Conservation (phyloP, 2,329 filamentous ascomycete species). For the Trichoderma guizhouense region DNA sequence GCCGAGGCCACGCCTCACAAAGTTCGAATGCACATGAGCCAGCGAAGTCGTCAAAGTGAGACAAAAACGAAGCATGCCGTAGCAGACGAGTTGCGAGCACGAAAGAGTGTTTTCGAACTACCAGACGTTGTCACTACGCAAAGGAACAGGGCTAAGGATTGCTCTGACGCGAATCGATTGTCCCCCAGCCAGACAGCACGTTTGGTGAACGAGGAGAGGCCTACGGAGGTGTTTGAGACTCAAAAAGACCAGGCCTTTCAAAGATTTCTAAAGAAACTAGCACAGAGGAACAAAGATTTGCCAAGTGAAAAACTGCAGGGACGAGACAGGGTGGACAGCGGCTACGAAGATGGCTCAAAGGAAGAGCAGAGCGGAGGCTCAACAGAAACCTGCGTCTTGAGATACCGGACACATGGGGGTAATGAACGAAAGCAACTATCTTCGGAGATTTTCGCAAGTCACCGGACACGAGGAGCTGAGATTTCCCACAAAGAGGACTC, state of each 20-base stretch:
- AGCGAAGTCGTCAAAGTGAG: not conserved
- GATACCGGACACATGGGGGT: not conserved
- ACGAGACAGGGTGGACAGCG: not conserved
- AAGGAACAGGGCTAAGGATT: not conserved
- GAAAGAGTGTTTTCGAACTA: not conserved
- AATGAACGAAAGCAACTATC: not conserved
- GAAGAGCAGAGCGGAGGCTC: not conserved
- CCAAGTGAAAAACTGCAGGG: not conserved
- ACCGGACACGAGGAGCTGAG: not conserved
- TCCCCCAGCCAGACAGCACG: not conserved
- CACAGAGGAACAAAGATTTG: not conserved
- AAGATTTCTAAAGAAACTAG: constrained; percentile 29
- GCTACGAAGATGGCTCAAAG: not conserved
- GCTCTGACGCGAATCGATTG: not conserved
- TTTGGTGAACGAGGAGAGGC: not conserved
- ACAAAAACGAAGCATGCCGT: not conserved
- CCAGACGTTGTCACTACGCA: not conserved
- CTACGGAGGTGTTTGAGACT: not conserved
- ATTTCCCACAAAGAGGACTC: constrained; percentile 19
- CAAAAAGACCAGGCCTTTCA: constrained; percentile 26
- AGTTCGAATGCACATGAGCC: not conserved
- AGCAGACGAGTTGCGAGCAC: not conserved
- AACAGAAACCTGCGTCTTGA: not conserved
- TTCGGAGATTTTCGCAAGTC: not conserved
- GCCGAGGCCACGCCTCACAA: constrained; percentile 16